Evolutionary conservation across 441 rosid species (phyloP).

Genomic region (Metrosideros polymorpha): DNA sequence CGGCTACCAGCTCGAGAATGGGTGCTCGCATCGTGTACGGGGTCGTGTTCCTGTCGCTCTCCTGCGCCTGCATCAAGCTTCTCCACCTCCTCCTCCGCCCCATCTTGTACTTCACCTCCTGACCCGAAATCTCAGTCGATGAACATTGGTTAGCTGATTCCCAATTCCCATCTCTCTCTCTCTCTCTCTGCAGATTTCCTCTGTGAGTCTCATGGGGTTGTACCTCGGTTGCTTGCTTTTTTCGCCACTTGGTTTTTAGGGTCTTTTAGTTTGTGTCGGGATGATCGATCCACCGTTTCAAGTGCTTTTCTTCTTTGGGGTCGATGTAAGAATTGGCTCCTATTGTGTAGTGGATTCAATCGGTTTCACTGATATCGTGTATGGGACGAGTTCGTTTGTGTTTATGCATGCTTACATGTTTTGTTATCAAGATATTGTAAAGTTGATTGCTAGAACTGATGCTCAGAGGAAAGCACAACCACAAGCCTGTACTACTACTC

Average conservation of each 20-base stretch:
- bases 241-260: no score
- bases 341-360: neutral
- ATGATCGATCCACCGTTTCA: neutral
- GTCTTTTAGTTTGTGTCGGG: neutral
- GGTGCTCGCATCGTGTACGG: conserved; percentile 17
- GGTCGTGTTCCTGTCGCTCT: conserved; percentile 30
- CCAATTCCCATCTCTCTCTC: neutral
- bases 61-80: conserved; percentile 49
- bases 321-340: neutral
- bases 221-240: neutral
- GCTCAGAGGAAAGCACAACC: neutral
- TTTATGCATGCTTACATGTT: neutral
- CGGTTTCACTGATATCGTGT: neutral
- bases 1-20: neutral
- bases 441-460: neutral
- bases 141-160: neutral
- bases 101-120: conserved; percentile 30
- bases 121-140: neutral
- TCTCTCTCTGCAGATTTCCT: neutral
- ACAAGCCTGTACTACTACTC: neutral
- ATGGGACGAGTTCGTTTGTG: neutral
- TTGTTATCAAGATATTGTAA: neutral
- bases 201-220: neutral
- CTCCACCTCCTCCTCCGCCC: conserved; percentile 40
- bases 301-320: neutral